Evolutionary conservation across 805 yeast species (phyloP).

Genomic region (Hanseniaspora vineae): DNA sequence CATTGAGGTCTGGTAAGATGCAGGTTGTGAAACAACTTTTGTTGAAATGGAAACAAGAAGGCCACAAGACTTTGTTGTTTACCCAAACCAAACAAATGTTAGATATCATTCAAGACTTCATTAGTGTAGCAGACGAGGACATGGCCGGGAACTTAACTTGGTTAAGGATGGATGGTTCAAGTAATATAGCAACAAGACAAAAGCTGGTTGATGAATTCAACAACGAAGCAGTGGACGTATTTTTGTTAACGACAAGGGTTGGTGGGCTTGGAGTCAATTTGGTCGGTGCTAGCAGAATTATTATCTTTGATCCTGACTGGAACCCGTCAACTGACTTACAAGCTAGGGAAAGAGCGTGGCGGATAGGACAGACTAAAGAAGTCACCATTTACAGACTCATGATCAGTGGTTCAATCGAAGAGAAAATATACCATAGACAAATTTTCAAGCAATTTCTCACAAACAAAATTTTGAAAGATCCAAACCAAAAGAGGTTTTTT

Average conservation of each 20-base stretch:
- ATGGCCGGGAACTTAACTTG: conserved; percentile 30
- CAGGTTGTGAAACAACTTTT: conserved; percentile 72
- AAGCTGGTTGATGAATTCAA: conserved; percentile 72
- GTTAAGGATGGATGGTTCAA: conserved; percentile 90
- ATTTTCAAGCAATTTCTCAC: conserved; percentile 90
- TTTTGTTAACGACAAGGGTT: conserved; percentile 82
- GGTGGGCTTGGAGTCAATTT: conserved; percentile 93
- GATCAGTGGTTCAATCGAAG: conserved; percentile 93
- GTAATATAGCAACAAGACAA: conserved; percentile 69
- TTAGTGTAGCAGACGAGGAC: conserved; percentile 28
- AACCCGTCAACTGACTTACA: conserved; percentile 96
- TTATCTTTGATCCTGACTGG: conserved; percentile 97
- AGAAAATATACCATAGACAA: conserved; percentile 91
- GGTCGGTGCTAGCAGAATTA: conserved; percentile 91
- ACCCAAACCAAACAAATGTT: conserved; percentile 93
- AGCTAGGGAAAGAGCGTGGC: conserved; percentile 95
- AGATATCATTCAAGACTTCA: conserved; percentile 64
- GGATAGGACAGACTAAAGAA: conserved; percentile 87
- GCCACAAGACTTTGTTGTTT: conserved; percentile 72
- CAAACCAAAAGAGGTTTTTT: conserved; percentile 86
- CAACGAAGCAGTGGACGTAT: conserved; percentile 44
- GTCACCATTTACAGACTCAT: conserved; percentile 83
- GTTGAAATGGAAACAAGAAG: conserved; percentile 62
- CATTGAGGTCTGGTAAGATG: conserved; percentile 70
- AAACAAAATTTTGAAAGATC: conserved; percentile 88